Conservation (phyloP, 140 eudicot species). For the Erigeron philadelphicus region DNA sequence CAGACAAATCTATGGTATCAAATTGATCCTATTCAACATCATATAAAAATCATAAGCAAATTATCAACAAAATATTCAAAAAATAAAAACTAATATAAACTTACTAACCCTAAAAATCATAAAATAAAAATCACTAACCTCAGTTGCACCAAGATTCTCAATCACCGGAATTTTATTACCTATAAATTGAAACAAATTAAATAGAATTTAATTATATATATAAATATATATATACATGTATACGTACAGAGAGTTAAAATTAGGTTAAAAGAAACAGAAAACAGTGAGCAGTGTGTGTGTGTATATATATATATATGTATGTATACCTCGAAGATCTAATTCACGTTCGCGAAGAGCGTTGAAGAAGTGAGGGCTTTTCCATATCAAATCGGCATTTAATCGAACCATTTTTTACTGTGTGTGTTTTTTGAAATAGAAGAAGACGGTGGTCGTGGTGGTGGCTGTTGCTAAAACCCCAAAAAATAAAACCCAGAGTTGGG, state of each 20-base stretch:
- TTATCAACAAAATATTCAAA: not conserved
- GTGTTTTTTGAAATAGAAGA: not conserved
- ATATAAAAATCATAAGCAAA: not conserved
- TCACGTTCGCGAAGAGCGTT: conserved; percentile 94
- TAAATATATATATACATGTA: not conserved
- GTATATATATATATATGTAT: not conserved
- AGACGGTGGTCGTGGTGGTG: not conserved
- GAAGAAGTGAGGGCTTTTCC: conserved; percentile 98
- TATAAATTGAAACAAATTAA: conserved; percentile 19
- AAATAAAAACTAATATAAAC: not conserved
- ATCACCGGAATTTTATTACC: conserved; percentile 87
- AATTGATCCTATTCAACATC: conserved; percentile 70
- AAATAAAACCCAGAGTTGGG: conserved; percentile 6
- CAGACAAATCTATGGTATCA: conserved; percentile 88
- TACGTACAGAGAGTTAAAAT: not conserved
- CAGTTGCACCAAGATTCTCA: conserved; percentile 92
- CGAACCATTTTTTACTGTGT: conserved; percentile 56
- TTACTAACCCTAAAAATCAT: not conserved
- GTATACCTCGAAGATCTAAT: conserved; percentile 85
- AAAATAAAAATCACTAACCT: conserved; percentile 40
- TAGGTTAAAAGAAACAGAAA: conserved; percentile 15
- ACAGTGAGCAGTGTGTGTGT: conserved; percentile 6
- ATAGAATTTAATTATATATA: not conserved
- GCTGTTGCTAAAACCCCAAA: conserved; percentile 35
- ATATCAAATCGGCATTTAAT: conserved; percentile 79